These are phyloP conservation scores for Aegilops tauschii DNA, from an alignment of 176 grass and related monocot genomes.

Conservation along the genomic window DNA sequence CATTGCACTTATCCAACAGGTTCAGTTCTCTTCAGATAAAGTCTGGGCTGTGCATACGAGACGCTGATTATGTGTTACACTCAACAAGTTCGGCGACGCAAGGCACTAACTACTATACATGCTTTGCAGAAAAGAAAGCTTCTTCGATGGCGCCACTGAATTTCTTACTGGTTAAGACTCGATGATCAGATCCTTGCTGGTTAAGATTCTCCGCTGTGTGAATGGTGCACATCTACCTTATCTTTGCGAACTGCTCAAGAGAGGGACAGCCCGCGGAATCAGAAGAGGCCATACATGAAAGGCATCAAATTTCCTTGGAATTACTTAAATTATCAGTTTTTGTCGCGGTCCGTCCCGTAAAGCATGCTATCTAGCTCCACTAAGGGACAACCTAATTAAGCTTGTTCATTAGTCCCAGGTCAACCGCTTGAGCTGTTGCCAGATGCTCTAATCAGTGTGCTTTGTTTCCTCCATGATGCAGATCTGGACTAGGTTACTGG, in stretches of 20 bases:
- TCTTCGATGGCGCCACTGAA: neutral
- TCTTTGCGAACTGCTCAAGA: neutral
- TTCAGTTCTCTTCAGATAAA: neutral
- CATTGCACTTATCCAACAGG: neutral
- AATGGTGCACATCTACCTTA: neutral
- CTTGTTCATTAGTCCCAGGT: conserved; percentile 20
- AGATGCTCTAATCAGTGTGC: conserved; percentile 3
- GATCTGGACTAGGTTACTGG: neutral
- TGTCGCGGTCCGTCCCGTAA: neutral
- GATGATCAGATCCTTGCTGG: neutral
- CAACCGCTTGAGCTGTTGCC: neutral
- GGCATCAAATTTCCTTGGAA: neutral
- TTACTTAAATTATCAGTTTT: neutral
- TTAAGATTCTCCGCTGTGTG: neutral
- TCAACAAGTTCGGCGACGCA: neutral
- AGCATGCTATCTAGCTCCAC: neutral
- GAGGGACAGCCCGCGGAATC: conserved; percentile 7
- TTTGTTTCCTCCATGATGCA: neutral
- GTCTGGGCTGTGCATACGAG: neutral
- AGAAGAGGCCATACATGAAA: neutral
- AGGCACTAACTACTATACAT: neutral
- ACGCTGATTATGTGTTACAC: neutral
- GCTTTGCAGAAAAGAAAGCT: neutral
- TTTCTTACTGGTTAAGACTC: conserved; percentile 15
- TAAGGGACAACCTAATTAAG: neutral